Base-by-base conservation (phyloP, 1,139 yeast species). In the Debaryomycetaceae sp. region DNA sequence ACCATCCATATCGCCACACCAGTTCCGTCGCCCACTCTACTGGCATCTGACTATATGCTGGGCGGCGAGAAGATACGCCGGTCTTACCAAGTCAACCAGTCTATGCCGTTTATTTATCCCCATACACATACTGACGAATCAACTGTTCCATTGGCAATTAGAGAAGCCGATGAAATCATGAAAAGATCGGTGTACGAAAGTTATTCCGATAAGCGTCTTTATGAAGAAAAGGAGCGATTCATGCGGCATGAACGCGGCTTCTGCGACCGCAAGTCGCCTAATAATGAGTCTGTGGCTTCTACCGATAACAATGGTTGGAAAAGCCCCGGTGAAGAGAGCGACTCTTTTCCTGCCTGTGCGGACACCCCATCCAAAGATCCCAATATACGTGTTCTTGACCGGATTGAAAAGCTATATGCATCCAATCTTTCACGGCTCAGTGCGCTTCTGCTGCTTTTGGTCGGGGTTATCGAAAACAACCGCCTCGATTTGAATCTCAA, bases 1-100 rank as follows among this genome's bases (percentile, higher is more conserved):
- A 65, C 71, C 1, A 57, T 79, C 3, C 95, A 86, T 49, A 66
- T 86, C 13, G 87, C 95, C 0, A 85, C 95, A 0, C 95, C 95
- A 0, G 82, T 80, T 0, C 92, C 95, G 1, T 80, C 95, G 0
- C 95, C 95, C 0, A 78, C 82, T 0, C 51, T 73, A 7, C 69
- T 79, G 1, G 86, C 93, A 16, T 60, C 68, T 4, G 70, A 64
- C 27, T 64, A 54, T 32, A 58, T 66, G 57, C 50, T 69, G 4
- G 74, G 73, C 1, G 81, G 81, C 10, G 79, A 73, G 33, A 81
- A 77, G 42, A 65, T 68, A 20, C 68, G 85, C 38, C 76, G 78
- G 40, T 72, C 83, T 32, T 82, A 77, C 41, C 87, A 82, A 51
- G 73, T 90, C 0, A 81, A 82, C 46, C 82, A 79, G 41, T 68